Conservation (phyloP, 352 stramenopile species). For the Phytopythium chamaehyphon region DNA sequence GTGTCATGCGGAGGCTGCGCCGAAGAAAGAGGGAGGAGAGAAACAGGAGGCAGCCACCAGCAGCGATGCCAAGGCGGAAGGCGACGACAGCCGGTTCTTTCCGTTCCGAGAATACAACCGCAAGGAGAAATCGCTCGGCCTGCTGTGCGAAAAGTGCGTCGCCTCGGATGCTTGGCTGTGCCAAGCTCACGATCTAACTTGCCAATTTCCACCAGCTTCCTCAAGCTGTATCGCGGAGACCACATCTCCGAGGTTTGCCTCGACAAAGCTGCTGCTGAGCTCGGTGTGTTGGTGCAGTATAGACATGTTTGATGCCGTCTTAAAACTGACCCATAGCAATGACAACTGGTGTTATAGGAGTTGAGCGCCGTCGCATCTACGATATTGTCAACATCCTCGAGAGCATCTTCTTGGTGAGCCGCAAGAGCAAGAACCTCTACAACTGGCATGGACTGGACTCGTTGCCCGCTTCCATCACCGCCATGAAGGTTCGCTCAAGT, state of each 20-base stretch:
- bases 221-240: slow-evolving; percentile 68
- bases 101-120: slow-evolving; percentile 85
- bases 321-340: background rate
- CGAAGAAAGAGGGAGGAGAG: slow-evolving; percentile 9
- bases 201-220: slow-evolving; percentile 39
- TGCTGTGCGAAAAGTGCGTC: slow-evolving; percentile 84
- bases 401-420: slow-evolving; percentile 91
- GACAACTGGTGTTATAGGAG: slow-evolving; percentile 30
- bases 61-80: slow-evolving; percentile 15
- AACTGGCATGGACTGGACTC: slow-evolving; percentile 80
- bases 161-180: background rate
- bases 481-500: slow-evolving; percentile 64
- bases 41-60: slow-evolving; percentile 9
- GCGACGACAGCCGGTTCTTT: slow-evolving; percentile 44
- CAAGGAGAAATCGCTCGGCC: slow-evolving; percentile 83
- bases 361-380: slow-evolving; percentile 95
- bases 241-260: slow-evolving; percentile 75
- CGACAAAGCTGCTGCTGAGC: slow-evolving; percentile 54
- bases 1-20: slow-evolving; percentile 5
- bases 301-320: background rate
- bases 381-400: slow-evolving; percentile 99
- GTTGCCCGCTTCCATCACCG: slow-evolving; percentile 56
- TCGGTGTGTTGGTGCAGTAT: slow-evolving; percentile 19
- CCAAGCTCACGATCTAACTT: background rate
- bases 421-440: slow-evolving; percentile 97